Evolutionary conservation across 352 stramenopile genomes (phyloP), one percentile per base, ranked within the genome.

Genomic region (Phytopythium kandeliae): DNA sequence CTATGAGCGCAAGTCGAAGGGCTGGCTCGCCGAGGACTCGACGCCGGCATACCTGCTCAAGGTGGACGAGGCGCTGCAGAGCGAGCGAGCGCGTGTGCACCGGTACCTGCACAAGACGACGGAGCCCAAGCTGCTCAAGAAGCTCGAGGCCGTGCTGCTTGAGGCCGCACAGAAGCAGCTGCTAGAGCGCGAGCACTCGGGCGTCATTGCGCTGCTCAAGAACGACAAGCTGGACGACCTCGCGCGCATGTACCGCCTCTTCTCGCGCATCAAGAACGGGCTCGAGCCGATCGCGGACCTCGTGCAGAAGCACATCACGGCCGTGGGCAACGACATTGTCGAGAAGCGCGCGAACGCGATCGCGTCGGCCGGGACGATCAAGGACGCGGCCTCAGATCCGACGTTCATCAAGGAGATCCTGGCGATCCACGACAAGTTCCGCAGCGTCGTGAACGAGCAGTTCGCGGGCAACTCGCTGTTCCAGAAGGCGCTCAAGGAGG

Each of bases 401-500:
- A 82, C 89, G 50, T 99, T 99, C 70, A 98, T 99, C 42, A 99
- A 99, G 77, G 86, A 93, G 51, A 96, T 99, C 51, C 84, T 99
- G 57, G 83, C 85, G 16, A 92, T 98, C 44, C 95, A 98, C 76
- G 96, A 99, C 58, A 99, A 99, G 67, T 99, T 98, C 74, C 82
- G 97, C 31, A 91, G 75, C 45, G 89, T 99, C 25, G 96, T 99
- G 54, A 97, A 97, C 55, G 88, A 97, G 40, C 94, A 99, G 55
- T 99, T 99, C 71, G 75, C 83, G 10, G 91, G 86, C 42, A 97
- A 99, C 63, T 95, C 95, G 31, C 81, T 99, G 1, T 99, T 99
- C 62, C 96, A 99, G 74, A 99, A 99, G 77, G 97, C 96, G 3
- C 74, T 99, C 41, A 99, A 99, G 74, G 97, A 99, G 51, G 97